phyloP scores from a whole-genome alignment of 352 stramenopile species.

The Pseudoperonospora humuli region DNA sequence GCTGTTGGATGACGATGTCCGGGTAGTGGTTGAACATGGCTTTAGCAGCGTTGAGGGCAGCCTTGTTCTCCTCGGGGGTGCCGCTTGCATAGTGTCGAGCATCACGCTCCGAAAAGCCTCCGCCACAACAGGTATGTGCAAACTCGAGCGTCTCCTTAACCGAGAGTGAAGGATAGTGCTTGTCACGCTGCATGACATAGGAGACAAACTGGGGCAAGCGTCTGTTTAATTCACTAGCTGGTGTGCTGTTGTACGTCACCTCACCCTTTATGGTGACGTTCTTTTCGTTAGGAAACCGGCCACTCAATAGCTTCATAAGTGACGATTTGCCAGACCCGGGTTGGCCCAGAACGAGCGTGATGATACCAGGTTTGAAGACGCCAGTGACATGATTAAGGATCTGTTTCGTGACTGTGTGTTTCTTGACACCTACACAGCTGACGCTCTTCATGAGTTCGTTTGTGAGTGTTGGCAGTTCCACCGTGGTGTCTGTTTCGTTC shows the following conservation, averaged over 20 bases:
- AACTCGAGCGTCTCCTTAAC: slow-evolving; percentile 55
- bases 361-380: slow-evolving; percentile 34
- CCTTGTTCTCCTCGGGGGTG: slow-evolving; percentile 26
- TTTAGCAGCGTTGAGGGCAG: slow-evolving; percentile 16
- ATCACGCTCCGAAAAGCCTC: slow-evolving; percentile 9
- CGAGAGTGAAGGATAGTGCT: slow-evolving; percentile 33
- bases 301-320: slow-evolving; percentile 43
- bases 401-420: slow-evolving; percentile 26
- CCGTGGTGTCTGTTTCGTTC: slow-evolving; percentile 9
- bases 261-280: slow-evolving; percentile 29
- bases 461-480: slow-evolving; percentile 14
- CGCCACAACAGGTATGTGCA: slow-evolving; percentile 25
- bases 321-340: slow-evolving; percentile 41
- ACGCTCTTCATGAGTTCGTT: slow-evolving; percentile 20
- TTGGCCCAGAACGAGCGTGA: slow-evolving; percentile 43
- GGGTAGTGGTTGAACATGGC: slow-evolving; percentile 14
- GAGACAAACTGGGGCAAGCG: slow-evolving; percentile 32
- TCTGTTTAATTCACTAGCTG: background rate
- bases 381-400: slow-evolving; percentile 32
- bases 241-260: slow-evolving; percentile 38
- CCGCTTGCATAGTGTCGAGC: slow-evolving; percentile 11
- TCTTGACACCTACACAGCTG: slow-evolving; percentile 20
- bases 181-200: slow-evolving; percentile 34
- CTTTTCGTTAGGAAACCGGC: slow-evolving; percentile 24
- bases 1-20: slow-evolving; percentile 1